Evolutionary conservation across 1,284 basidiomycete species (phyloP).

Genomic region (Tremellales sp.): DNA sequence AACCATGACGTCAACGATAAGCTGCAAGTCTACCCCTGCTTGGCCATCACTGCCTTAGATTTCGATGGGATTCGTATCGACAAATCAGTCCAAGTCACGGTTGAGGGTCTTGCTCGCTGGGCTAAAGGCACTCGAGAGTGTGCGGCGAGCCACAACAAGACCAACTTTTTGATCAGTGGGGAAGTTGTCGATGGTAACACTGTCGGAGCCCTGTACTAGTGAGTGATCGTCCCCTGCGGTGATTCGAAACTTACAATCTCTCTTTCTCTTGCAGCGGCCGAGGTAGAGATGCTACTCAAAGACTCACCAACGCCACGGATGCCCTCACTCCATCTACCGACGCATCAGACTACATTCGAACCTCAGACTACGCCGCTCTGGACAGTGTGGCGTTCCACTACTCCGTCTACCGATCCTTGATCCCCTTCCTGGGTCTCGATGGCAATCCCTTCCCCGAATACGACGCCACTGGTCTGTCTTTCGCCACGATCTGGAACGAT

Average conservation of each 20-base stretch:
- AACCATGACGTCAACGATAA: conserved; percentile 65
- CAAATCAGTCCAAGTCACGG: conserved; percentile 76
- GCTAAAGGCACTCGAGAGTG: conserved; percentile 63
- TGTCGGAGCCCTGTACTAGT: conserved; percentile 73
- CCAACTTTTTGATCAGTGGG: conserved; percentile 74
- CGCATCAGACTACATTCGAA: conserved; percentile 83
- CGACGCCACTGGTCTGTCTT: conserved; percentile 70
- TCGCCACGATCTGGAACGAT: conserved; percentile 74
- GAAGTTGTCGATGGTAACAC: conserved; percentile 83
- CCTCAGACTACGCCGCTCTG: conserved; percentile 62
- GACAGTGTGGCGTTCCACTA: conserved; percentile 86
- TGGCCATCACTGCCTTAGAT: conserved; percentile 74
- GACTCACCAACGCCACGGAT: conserved; percentile 63
- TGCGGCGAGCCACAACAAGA: conserved; percentile 63
- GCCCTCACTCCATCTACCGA: conserved; percentile 62
- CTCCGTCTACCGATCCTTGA: conserved; percentile 72
- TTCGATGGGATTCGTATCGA: conserved; percentile 83
- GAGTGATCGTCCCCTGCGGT: conserved; percentile 76
- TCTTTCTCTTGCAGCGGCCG: conserved; percentile 57
- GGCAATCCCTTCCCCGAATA: conserved; percentile 78
- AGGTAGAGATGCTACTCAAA: conserved; percentile 59
- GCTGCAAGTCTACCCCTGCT: conserved; percentile 67
- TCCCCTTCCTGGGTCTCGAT: conserved; percentile 82
- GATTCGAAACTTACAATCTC: conserved; percentile 56
- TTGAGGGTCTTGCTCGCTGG: conserved; percentile 69